Evolutionary conservation across 2,329 filamentous ascomycete genomes (phyloP), one percentile per base, ranked within the genome.

Genomic region (Fusarium begoniae): DNA sequence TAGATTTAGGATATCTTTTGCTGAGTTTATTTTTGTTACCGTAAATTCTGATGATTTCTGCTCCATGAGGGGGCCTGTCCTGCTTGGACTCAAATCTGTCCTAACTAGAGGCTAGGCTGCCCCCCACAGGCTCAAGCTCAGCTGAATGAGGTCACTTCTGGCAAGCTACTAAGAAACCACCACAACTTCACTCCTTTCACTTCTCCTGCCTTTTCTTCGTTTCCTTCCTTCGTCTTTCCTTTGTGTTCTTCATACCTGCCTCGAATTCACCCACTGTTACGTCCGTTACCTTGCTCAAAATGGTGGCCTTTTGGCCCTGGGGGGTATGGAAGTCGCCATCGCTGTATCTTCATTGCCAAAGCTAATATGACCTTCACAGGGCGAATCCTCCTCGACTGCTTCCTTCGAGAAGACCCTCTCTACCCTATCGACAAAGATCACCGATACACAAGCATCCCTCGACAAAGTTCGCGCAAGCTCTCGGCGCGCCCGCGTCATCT

Each of bases 321-420:
- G 91, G 90, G 86, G 93, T 94, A n/a, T n/a, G n/a, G n/a, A 83
- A 78, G 86, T 80, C 24, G 24, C 28, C 40, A 15, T 41, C 18
- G 11, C 40, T 37, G 32, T 10, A 22, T 17, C 50, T 11, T 13
- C n/a, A n/a, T n/a, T 35, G 32, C 32, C 24, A 14, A 30, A 40
- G 41, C 72, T 80, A 62, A 80, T 40, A 28, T 45, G 15, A 40
- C n/a, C 30, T 45, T 24, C 41, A 6, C 78, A 97, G 94, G 90
- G 90, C 83, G 89, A 94, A 79, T 89, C 92, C 81, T 93, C 90
- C 80, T 97, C 95, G 75, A 93, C 96, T 32, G 95, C 95, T 58
- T 94, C 92, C 8, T 99, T 98, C 81, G 96, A 99, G 85, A 98
- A 95, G 86, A 91, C 92, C 6, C 91, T 99, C 37, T 94, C 94